Evolutionary conservation across 768 basidiomycete species (phyloP).

Genomic region (Naganishia onofrii): DNA sequence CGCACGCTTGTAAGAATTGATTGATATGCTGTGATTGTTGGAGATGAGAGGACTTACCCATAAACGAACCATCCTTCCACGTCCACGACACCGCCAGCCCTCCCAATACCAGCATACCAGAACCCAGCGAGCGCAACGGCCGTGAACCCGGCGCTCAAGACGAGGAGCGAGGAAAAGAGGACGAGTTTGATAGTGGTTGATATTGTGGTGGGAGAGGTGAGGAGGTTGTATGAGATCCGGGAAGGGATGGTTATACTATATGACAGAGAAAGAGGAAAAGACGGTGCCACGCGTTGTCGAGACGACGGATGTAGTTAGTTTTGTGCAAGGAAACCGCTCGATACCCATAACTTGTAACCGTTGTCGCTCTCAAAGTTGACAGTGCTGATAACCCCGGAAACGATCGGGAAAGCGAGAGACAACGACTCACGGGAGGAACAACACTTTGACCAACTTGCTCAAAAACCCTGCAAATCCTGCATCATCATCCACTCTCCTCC

Average conservation of each 20-base stretch:
- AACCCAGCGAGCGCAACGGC: constrained; percentile 45
- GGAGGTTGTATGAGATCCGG: constrained; percentile 36
- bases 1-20: too few species aligned
- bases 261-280: too few species aligned
- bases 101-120: constrained; percentile 43
- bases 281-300: too few species aligned
- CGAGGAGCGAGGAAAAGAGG: constrained; percentile 38
- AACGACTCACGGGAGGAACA: neutral
- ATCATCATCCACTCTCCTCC: neutral
- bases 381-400: too few species aligned
- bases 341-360: too few species aligned
- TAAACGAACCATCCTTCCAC: constrained; percentile 51
- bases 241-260: constrained; percentile 41
- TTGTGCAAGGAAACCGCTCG: neutral
- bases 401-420: too few species aligned
- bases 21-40: too few species aligned
- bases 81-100: constrained; percentile 42
- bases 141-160: constrained; percentile 43
- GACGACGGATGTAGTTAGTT: too few species aligned
- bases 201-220: constrained; percentile 46
- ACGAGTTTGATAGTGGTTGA: constrained; percentile 41
- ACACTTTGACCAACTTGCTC: neutral
- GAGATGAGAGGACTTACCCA: constrained; percentile 44
- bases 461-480: neutral
- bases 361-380: too few species aligned